Evolutionary conservation across 139 green algal genomes (phyloP), one percentile per base, ranked within the genome.

Genomic region (Deuterostichococcus epilithicus): DNA sequence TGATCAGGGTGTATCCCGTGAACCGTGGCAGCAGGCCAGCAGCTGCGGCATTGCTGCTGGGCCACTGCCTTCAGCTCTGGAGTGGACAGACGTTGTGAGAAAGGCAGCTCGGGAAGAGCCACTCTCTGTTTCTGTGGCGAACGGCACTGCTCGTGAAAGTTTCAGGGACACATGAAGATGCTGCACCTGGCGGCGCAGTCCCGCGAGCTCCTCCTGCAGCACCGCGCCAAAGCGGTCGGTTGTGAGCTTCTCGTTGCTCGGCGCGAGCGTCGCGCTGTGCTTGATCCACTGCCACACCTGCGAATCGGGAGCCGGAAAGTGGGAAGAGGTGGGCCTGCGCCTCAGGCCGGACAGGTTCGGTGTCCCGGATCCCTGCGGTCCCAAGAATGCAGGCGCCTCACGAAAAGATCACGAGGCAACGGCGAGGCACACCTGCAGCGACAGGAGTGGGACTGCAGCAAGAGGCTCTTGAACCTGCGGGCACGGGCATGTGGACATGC

Each of bases 211-310:
- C 75, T 94, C 87, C 37, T 87, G 78, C 42, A 97, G 76, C 28
- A 92, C 52, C 42, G 68, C 63, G 5, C 67, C 30, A 37, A 93
- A 86, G 77, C 84, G 85, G 4, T 86, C 73, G 0, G 72, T 76
- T 6, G 86, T 94, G 34, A 97, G 78, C 1, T 73, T 52, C n/a
- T 71, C 45, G 37, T 76, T 59, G 13, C 90, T 91, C 35, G 90
- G 83, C n/a, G 85, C 76, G 65, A 94, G 92, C 13, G 66, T 45
- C 22, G 84, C 90, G 30, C 83, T 81, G 76, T 94, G 87, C 13
- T 83, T 85, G 77, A 94, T 82, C 91, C 91, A 96, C 86, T 96
- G 91, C 90, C 93, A 97, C 72, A 93, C 78, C 83, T 93, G 86
- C 5, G 33, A 4, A 20, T n/a, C 80, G 39, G 20, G 39, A 35